Base-by-base conservation (phyloP, 148 eudicot genomes). In the Chenopodium album region DNA sequence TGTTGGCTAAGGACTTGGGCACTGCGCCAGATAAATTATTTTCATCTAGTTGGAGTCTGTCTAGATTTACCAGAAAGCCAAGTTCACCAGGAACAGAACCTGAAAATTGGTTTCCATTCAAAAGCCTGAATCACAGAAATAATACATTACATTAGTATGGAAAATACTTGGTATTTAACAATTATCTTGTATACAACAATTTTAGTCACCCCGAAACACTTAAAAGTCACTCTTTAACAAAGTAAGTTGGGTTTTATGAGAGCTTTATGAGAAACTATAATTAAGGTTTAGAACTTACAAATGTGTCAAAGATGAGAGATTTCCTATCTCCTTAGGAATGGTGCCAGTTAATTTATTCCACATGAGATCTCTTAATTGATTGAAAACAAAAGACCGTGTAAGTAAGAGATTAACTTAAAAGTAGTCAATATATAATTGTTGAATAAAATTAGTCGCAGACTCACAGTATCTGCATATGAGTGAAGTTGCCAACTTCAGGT, bases 281-380 rank as follows among this genome's bases (percentile, higher is more conserved):
- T 29, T 3, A 67, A 72, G 59, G 74, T 62, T 74, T 12, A 41
- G 75, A 75, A 85, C 98, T 94, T 90, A 95, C 98, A 95, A 80
- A 14, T 88, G 89, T 75, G 74, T 76, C 79, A 95, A 87, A 81
- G 91, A 84, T 80, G 89, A 81, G 31, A 93, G 90, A 41, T 85
- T 93, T 71, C 97, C 97, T 71, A 95, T 89, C 94, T 95, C 95
- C 89, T 90, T 90, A 3, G 98, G 97, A 71, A 93, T 90, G 83
- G 83, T 81, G 37, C 98, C 98, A 77, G 79, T 88, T 52, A 93
- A 82, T 17, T 87, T 77, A 82, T 94, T 94, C 98, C 98, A 94
- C 96, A 95, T 92, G 86, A 95, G 86, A 80, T 93, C 90, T 83
- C 98, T 95, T 75, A 73, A 80, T 52, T 78, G 52, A 77, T 41